These are phyloP conservation scores for Coccomyxa subellipsoidea DNA, from an alignment of 163 green algal species.

Conservation along the genomic window DNA sequence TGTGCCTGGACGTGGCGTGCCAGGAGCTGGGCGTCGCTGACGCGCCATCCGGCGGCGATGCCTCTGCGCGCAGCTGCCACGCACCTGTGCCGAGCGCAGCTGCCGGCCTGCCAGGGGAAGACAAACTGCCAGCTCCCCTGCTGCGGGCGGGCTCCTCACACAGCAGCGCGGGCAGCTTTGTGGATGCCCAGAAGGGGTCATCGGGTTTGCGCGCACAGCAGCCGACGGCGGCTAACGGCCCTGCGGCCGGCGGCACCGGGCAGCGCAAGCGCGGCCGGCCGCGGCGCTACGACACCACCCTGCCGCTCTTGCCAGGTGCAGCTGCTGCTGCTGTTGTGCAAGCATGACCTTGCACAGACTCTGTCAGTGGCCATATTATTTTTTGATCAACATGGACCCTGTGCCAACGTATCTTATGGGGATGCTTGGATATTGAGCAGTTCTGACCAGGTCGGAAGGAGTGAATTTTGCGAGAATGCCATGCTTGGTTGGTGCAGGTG, in stretches of 20 bases:
- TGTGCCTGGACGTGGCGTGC: background rate
- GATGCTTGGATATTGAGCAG: background rate
- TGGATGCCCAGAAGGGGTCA: background rate
- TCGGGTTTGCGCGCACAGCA: background rate
- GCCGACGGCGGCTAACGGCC: background rate
- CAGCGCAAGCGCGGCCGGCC: background rate
- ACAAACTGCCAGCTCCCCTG: background rate
- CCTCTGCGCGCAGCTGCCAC: background rate
- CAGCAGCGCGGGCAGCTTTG: background rate
- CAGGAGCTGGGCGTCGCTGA: background rate
- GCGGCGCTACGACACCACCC: background rate
- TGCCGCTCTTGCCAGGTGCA: background rate
- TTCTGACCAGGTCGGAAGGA: background rate
- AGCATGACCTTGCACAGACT: too few relatives aligned
- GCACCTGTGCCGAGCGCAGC: background rate
- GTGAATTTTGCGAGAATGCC: background rate
- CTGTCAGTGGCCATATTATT: too few relatives aligned
- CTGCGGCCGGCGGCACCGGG: too few relatives aligned
- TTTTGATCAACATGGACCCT: too few relatives aligned
- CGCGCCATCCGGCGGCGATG: too few relatives aligned
- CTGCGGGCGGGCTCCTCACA: background rate
- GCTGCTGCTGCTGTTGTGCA: too few relatives aligned
- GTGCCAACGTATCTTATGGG: too few relatives aligned
- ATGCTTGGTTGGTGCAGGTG: background rate
- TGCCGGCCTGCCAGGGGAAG: background rate